These are phyloP conservation scores for Pochonia chlamydosporia DNA, from an alignment of 2,329 filamentous ascomycete species.

Conservation along the genomic window DNA sequence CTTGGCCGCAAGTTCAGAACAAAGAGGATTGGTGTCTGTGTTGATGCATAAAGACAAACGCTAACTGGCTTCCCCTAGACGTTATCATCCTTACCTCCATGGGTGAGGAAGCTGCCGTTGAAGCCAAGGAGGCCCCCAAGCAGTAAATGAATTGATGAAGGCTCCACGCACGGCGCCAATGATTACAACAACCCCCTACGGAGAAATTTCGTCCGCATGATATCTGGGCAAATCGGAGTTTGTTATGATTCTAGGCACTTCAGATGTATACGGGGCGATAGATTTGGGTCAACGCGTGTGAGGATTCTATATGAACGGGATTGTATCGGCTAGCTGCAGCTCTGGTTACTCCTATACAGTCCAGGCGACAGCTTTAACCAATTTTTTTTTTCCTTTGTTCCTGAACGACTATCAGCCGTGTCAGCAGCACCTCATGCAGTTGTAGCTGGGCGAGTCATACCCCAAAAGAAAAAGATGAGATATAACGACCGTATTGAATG, in stretches of 20 bases:
- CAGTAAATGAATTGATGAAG: conserved; percentile 16
- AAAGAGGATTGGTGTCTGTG: neutral
- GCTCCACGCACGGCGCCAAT: conserved; percentile 17
- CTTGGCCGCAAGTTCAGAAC: no score
- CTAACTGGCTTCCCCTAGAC: conserved; percentile 47
- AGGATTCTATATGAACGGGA: conserved; percentile 38
- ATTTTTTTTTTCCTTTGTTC: conserved; percentile 35
- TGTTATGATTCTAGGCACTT: conserved; percentile 27
- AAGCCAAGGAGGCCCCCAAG: conserved; percentile 84
- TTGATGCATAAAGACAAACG: neutral
- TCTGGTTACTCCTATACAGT: conserved; percentile 20
- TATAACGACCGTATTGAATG: conserved; percentile 18
- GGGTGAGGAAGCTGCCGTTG: conserved; percentile 88
- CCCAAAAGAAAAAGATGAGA: conserved; percentile 31
- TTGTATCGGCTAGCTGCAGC: conserved; percentile 36
- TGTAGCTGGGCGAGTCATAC: conserved; percentile 22
- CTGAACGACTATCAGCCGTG: conserved; percentile 26
- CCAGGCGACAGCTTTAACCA: conserved; percentile 13
- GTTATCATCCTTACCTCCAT: conserved; percentile 92
- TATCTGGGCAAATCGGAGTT: conserved; percentile 21
- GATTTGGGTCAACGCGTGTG: conserved; percentile 33
- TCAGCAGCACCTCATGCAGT: conserved; percentile 24
- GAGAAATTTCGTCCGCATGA: conserved; percentile 14
- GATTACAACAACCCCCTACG: conserved; percentile 21
- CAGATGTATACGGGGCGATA: conserved; percentile 30